Evolutionary conservation across 805 yeast species (phyloP).

Genomic region (Saccharomycopsis amapae): DNA sequence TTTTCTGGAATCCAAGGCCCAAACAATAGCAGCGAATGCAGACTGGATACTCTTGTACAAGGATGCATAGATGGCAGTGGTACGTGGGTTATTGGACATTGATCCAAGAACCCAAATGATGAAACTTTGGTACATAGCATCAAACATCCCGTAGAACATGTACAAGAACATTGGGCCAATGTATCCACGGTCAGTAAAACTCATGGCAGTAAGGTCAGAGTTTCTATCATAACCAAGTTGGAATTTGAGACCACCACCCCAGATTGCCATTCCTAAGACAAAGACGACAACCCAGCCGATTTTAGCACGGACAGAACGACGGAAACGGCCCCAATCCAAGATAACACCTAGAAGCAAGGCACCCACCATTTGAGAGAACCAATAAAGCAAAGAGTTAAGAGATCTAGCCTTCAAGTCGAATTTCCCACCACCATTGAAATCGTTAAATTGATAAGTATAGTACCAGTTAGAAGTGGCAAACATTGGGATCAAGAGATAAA

Average conservation of each 20-base stretch:
- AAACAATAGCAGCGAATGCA: slow-evolving; percentile 55
- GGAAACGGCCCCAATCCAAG: slow-evolving; percentile 37
- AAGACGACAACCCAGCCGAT: slow-evolving; percentile 39
- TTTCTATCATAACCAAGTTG: slow-evolving; percentile 35
- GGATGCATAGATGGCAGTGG: slow-evolving; percentile 50
- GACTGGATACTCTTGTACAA: slow-evolving; percentile 59
- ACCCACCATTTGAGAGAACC: slow-evolving; percentile 55
- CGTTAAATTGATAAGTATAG: slow-evolving; percentile 58
- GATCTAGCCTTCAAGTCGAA: slow-evolving; percentile 57
- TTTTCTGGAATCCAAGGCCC: slow-evolving; percentile 46
- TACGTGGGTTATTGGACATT: slow-evolving; percentile 49
- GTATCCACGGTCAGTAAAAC: slow-evolving; percentile 40
- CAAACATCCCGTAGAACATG: slow-evolving; percentile 54
- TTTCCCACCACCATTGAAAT: slow-evolving; percentile 42
- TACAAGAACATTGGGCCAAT: slow-evolving; percentile 57
- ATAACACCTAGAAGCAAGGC: slow-evolving; percentile 42
- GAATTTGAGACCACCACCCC: slow-evolving; percentile 31
- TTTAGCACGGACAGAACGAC: slow-evolving; percentile 40
- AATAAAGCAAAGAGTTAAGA: slow-evolving; percentile 52
- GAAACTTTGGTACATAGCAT: slow-evolving; percentile 54
- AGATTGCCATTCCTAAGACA: slow-evolving; percentile 35
- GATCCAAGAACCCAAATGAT: slow-evolving; percentile 55
- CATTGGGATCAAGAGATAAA: slow-evolving; percentile 49
- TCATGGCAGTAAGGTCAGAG: slow-evolving; percentile 30
- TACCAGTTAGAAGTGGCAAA: slow-evolving; percentile 61